A percentile compares a stretch with the other conserved stretches of the same genome.
Conservation (phyloP, 768 basidiomycete genomes). For the Boletellus emodensis region DNA sequence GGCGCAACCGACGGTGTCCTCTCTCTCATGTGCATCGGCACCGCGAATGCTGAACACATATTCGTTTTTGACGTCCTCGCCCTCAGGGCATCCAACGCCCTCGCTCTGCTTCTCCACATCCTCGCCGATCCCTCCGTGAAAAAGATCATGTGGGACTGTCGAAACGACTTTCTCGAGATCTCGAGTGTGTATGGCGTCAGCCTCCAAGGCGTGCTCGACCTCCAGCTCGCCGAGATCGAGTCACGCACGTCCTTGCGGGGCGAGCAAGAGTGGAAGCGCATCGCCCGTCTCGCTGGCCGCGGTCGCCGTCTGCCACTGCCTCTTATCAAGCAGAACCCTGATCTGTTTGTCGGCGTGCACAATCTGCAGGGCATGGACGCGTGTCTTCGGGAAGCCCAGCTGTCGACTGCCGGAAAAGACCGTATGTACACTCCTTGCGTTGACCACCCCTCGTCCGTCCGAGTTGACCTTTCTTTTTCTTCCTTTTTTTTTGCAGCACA, state of each 20-base stretch:
- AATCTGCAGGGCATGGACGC: conserved; percentile 34
- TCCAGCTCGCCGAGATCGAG: conserved; percentile 39
- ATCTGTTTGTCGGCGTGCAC: conserved; percentile 31
- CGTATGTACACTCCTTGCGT: conserved; percentile 21
- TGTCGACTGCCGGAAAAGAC: conserved; percentile 30
- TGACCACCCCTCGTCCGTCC: not conserved
- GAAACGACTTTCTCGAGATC: conserved; percentile 39
- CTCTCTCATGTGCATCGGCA: conserved; percentile 36
- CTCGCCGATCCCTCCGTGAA: conserved; percentile 28
- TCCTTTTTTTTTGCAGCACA: conserved; percentile 20
- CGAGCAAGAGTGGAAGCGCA: conserved; percentile 26
- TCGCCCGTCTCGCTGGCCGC: conserved; percentile 23
- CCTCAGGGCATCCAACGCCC: conserved; percentile 14
- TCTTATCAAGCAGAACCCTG: conserved; percentile 21
- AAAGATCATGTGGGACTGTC: conserved; percentile 43
- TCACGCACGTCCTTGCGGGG: conserved; percentile 25
- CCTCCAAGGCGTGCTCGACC: conserved; percentile 35
- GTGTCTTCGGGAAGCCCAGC: conserved; percentile 25
- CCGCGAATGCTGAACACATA: conserved; percentile 28
- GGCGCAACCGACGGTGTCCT: conserved; percentile 31
- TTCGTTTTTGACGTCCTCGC: conserved; percentile 38
- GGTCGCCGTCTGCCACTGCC: conserved; percentile 23
- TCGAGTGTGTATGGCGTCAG: conserved; percentile 23
- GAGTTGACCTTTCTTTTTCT: not conserved
- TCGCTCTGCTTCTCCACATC: conserved; percentile 23